phyloP scores from a whole-genome alignment of 805 yeast species.

The Kazachstania psychrophila region DNA sequence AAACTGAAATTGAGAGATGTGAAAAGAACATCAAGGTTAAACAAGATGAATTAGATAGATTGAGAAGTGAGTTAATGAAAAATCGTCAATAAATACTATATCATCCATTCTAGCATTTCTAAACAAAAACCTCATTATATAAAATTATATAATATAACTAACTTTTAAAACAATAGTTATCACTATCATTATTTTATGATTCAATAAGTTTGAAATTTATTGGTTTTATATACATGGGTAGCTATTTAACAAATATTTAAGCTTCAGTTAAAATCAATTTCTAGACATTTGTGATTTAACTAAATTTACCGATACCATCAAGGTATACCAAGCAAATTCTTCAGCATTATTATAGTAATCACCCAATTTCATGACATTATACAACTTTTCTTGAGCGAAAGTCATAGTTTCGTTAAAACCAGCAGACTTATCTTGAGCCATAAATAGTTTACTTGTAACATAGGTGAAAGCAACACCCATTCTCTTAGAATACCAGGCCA shows the following conservation, averaged over 20 bases:
- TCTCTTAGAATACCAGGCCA: slow-evolving; percentile 90
- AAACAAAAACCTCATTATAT: too few species aligned
- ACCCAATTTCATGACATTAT: slow-evolving; percentile 46
- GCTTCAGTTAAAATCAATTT: slow-evolving; percentile 9
- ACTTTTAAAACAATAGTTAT: too few species aligned
- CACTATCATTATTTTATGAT: too few species aligned
- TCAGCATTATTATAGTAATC: slow-evolving; percentile 53
- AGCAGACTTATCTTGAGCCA: slow-evolving; percentile 62
- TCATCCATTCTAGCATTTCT: too few species aligned
- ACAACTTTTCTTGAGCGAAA: slow-evolving; percentile 54
- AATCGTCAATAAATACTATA: background rate
- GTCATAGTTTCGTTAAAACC: slow-evolving; percentile 48
- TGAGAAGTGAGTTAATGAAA: slow-evolving; percentile 47
- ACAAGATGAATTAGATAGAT: slow-evolving; percentile 47
- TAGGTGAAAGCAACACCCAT: slow-evolving; percentile 59
- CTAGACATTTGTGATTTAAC: slow-evolving; percentile 60
- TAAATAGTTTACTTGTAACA: slow-evolving; percentile 67
- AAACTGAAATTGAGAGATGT: slow-evolving; percentile 65
- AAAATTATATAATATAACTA: too few species aligned
- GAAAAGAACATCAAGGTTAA: slow-evolving; percentile 57
- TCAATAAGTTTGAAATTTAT: too few species aligned
- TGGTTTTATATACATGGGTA: slow-evolving; percentile 1
- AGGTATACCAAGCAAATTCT: slow-evolving; percentile 69
- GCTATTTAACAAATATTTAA: background rate
- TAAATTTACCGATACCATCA: slow-evolving; percentile 52